phyloP scores from a whole-genome alignment of 108 stramenopile genomes.

The Discostella pseudostelligera region DNA sequence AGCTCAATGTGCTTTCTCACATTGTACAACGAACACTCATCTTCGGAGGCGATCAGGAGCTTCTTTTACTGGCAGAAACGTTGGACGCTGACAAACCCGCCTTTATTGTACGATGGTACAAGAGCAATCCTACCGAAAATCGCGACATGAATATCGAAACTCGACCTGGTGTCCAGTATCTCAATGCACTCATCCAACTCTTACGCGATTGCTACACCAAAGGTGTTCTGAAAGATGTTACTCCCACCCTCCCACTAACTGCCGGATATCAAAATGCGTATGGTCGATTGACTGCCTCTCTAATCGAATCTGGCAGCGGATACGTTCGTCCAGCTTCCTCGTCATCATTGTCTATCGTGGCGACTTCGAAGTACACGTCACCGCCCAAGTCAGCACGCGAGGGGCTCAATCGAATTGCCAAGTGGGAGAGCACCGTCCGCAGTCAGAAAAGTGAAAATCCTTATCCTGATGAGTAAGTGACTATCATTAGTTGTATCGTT shows the following conservation, averaged over 20 bases:
- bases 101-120: constrained; percentile 84
- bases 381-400: constrained; percentile 70
- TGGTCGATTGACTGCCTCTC: constrained; percentile 63
- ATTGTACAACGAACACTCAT: constrained; percentile 74
- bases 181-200: constrained; percentile 69
- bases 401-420: constrained; percentile 77
- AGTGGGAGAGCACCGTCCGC: constrained; percentile 81
- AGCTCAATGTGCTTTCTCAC: constrained; percentile 82
- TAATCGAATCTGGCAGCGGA: constrained; percentile 78
- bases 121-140: constrained; percentile 31
- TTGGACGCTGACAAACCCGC: constrained; percentile 71
- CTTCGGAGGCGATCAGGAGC: constrained; percentile 83
- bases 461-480: constrained; percentile 64
- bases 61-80: constrained; percentile 76
- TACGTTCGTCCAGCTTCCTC: constrained; percentile 63
- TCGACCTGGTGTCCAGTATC: constrained; percentile 76
- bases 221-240: constrained; percentile 61
- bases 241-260: constrained; percentile 59
- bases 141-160: constrained; percentile 37
- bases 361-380: constrained; percentile 32
- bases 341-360: constrained; percentile 39
- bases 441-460: constrained; percentile 50
- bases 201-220: constrained; percentile 65
- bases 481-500: not conserved
- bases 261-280: constrained; percentile 76